These are phyloP conservation scores for Calonectria honghensis DNA, from an alignment of 2,329 filamentous ascomycete genomes.

Conservation along the genomic window DNA sequence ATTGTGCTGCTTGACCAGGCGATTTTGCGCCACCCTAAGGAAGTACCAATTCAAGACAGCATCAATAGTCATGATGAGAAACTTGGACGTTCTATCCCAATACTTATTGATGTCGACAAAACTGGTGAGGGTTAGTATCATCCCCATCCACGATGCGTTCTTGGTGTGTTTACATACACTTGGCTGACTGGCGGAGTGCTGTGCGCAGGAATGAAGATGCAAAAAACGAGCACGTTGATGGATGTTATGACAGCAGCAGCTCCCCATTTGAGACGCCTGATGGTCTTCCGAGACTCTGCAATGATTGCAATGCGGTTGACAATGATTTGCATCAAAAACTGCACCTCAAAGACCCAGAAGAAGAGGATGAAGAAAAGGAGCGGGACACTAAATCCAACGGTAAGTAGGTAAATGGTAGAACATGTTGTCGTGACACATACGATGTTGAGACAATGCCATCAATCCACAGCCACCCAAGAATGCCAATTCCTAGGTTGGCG, in stretches of 20 bases:
- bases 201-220: constrained; percentile 72
- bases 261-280: constrained; percentile 67
- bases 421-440: constrained; percentile 43
- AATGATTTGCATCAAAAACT: constrained; percentile 73
- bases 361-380: constrained; percentile 61
- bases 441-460: constrained; percentile 58
- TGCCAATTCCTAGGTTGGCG: constrained; percentile 61
- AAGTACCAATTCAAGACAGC: constrained; percentile 72
- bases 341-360: constrained; percentile 68
- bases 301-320: constrained; percentile 72
- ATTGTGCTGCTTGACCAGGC: constrained; percentile 67
- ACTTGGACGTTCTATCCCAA: constrained; percentile 73
- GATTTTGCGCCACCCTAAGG: constrained; percentile 65
- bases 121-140: constrained; percentile 41
- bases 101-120: constrained; percentile 67
- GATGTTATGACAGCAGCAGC: constrained; percentile 65
- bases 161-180: constrained; percentile 50
- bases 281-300: constrained; percentile 62
- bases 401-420: not conserved
- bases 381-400: constrained; percentile 50
- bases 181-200: constrained; percentile 61
- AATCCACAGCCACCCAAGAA: constrained; percentile 64
- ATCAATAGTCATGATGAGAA: constrained; percentile 71
- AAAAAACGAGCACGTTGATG: constrained; percentile 73
- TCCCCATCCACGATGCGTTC: not conserved